Evolutionary conservation across 371 early-diverging fungal genomes (phyloP), one percentile per base, ranked within the genome.

Genomic region (Chytridium lagenaria): DNA sequence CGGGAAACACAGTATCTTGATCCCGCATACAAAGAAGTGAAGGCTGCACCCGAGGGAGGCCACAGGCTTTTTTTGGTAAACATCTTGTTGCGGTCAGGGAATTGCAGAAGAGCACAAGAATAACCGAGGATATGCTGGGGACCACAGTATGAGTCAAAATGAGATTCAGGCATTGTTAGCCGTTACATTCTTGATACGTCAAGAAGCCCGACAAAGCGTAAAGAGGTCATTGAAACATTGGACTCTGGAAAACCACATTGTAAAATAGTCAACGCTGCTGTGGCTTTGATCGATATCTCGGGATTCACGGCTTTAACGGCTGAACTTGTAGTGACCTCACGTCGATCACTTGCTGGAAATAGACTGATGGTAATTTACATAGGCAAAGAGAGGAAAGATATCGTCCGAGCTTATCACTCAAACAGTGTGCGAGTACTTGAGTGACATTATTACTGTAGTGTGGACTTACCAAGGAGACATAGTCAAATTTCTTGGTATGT

Each of bases 391-490:
- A 28, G 68, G 52, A 23, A 68, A 68, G 36, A 51, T 68, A 26
- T 50, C 51, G 12, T 49, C 68, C 2, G 68, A 68, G 52, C 19
- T 68, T 28, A 49, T 68, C 51, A 68, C 51, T 5, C 26, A 51
- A 51, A 34, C 68, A 2, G 52, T 68, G 3, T 51, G 31, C 19
- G 68, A 51, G 12, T 68, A 68, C 52, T 31, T 68, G 30, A 68
- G 51, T 34, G 59, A 72, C 59, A 76, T 76, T 37, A 76, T 76
- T 36, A 59, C 59, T 23, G 68, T 72, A 22, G 69, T 76, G 7
- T 72, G 57, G 2, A 50, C 28, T 23, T 72, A 72, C 37, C 64
- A 66, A 12, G 77, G 77, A 23, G 77, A 76, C 50, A 72, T 76
- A 26, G 59, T 76, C 67, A 76, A 76, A 66, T 76, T 76, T 39